phyloP scores from a whole-genome alignment of 768 basidiomycete genomes.

The Clitopilus passeckerianus region DNA sequence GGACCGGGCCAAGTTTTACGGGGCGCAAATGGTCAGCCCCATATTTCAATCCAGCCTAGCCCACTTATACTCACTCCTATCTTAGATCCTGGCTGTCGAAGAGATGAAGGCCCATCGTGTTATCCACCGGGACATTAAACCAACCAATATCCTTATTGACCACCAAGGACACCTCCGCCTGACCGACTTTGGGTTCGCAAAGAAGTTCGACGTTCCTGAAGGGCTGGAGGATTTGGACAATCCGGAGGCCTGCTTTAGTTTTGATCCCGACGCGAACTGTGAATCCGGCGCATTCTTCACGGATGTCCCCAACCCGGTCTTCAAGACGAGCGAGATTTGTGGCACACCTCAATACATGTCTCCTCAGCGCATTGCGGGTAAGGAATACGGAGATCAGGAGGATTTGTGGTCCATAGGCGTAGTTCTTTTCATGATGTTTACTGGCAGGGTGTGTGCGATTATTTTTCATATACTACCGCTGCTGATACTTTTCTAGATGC shows the following conservation, averaged over 20 bases:
- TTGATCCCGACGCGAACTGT: conserved; percentile 90
- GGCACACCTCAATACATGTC: conserved; percentile 16
- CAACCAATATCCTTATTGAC: conserved; percentile 14
- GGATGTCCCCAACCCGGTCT: conserved; percentile 8
- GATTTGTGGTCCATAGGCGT: conserved; percentile 78
- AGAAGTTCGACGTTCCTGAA: conserved; percentile 1
- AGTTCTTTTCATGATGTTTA: conserved; percentile 61
- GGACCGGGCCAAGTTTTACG: conserved; percentile 12
- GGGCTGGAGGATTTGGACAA: conserved; percentile 65
- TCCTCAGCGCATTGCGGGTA: conserved; percentile 12
- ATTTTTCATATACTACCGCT: not conserved
- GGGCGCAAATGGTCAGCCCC: conserved; percentile 17
- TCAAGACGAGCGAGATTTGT: conserved; percentile 21
- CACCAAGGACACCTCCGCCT: conserved; percentile 12
- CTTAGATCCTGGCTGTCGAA: conserved; percentile 11
- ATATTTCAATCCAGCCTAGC: not conserved
- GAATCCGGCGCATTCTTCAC: not conserved
- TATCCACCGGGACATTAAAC: conserved; percentile 18
- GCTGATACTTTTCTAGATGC: not conserved
- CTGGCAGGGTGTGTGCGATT: conserved; percentile 31
- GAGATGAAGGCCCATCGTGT: conserved; percentile 7
- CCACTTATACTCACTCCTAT: not conserved
- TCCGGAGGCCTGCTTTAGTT: conserved; percentile 93
- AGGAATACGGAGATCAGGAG: conserved; percentile 11
- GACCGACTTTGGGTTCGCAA: conserved; percentile 12